These are phyloP conservation scores for Parachaetomium inaequale DNA, from an alignment of 495 filamentous ascomycete species.

Conservation along the genomic window DNA sequence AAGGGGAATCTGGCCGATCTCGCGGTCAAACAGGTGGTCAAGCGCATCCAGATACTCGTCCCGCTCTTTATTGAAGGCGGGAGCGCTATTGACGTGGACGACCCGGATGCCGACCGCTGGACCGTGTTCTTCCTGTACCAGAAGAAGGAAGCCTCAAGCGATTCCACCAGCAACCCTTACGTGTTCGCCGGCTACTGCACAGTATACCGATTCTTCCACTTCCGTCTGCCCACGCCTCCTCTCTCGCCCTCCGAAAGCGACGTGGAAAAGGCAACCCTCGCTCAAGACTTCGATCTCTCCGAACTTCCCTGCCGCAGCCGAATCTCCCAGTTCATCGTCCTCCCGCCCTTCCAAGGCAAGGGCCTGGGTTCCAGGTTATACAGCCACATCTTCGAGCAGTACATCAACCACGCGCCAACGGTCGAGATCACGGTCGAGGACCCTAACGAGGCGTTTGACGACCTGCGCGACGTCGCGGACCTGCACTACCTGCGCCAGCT, in stretches of 20 bases:
- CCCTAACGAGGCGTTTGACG: conserved; percentile 90
- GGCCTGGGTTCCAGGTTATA: conserved; percentile 82
- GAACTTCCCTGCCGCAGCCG: conserved; percentile 64
- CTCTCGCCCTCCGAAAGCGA: conserved; percentile 21
- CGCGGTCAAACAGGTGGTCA: conserved; percentile 60
- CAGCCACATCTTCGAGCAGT: conserved; percentile 64
- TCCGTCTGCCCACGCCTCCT: conserved; percentile 33
- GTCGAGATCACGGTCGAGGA: conserved; percentile 92
- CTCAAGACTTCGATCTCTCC: conserved; percentile 30
- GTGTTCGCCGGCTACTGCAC: conserved; percentile 82
- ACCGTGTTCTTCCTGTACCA: conserved; percentile 81
- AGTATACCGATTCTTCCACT: conserved; percentile 77
- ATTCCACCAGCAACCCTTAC: conserved; percentile 54
- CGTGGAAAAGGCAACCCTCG: conserved; percentile 27
- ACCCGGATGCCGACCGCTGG: conserved; percentile 77
- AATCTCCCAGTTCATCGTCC: conserved; percentile 91
- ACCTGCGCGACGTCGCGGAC: conserved; percentile 81
- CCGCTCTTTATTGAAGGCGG: conserved; percentile 91
- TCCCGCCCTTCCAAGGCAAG: conserved; percentile 78
- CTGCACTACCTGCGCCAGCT: conserved; percentile 59
- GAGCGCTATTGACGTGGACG: conserved; percentile 63
- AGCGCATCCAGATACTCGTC: conserved; percentile 77
- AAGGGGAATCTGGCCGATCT: conserved; percentile 49
- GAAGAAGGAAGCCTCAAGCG: conserved; percentile 48
- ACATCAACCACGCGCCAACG: conserved; percentile 58